A percentile compares a stretch with the other conserved stretches of the same genome.
Conservation (phyloP, 306 rosid species). For the Gleditsia sinensis region DNA sequence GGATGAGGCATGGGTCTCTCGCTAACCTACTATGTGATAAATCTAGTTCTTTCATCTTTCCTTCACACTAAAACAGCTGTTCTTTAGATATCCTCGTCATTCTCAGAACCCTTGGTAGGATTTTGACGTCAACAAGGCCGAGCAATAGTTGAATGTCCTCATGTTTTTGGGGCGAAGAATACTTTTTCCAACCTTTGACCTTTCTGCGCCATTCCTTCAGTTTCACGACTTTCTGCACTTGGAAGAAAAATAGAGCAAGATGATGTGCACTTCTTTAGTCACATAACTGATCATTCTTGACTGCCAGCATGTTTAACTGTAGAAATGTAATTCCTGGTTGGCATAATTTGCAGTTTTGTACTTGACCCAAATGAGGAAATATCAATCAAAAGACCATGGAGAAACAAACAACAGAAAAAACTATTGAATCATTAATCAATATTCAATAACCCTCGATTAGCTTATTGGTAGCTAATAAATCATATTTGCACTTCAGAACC, state of each 20-base stretch:
- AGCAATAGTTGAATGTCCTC: constrained; percentile 85
- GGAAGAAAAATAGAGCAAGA: background rate
- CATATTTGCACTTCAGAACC: no score
- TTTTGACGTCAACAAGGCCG: constrained; percentile 69
- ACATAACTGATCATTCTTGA: background rate
- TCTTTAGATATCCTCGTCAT: constrained; percentile 74
- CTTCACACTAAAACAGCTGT: constrained; percentile 91
- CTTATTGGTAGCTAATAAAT: no score
- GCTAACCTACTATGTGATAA: constrained; percentile 59
- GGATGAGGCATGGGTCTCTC: constrained; percentile 81
- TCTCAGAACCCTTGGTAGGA: constrained; percentile 67
- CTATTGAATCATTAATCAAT: no score
- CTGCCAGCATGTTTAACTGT: background rate
- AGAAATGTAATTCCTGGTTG: background rate
- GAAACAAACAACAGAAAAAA: no score
- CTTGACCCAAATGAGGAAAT: no score
- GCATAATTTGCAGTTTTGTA: background rate
- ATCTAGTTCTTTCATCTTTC: constrained; percentile 81
- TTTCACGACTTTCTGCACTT: constrained; percentile 69
- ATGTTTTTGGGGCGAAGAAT: constrained; percentile 65
- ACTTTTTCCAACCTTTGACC: constrained; percentile 76
- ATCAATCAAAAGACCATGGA: no score
- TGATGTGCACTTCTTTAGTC: background rate
- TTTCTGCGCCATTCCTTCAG: constrained; percentile 73
- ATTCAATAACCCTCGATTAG: no score